These are phyloP conservation scores for Ramaria sp. DNA, from an alignment of 768 basidiomycete genomes.

Conservation along the genomic window DNA sequence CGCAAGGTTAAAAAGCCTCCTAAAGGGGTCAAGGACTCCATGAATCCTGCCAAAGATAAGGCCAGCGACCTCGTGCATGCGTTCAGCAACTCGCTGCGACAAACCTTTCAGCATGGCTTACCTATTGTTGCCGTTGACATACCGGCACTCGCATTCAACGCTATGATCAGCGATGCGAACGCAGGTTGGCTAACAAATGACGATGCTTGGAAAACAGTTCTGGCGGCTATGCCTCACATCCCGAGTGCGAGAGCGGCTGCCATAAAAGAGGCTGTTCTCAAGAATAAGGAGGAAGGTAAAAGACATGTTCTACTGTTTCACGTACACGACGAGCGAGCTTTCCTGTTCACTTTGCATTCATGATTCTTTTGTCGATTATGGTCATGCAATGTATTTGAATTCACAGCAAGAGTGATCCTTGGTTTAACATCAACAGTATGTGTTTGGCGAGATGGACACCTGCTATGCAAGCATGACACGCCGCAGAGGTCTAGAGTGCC, in stretches of 20 bases:
- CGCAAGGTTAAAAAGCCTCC: constrained; percentile 56
- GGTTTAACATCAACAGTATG: no score
- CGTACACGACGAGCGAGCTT: constrained; percentile 58
- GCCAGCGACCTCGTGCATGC: constrained; percentile 1
- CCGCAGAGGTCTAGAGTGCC: no score
- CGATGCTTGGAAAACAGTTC: constrained; percentile 57
- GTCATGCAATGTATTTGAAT: not conserved
- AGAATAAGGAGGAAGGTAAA: constrained; percentile 53
- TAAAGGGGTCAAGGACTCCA: constrained; percentile 6
- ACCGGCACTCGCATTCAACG: constrained; percentile 46
- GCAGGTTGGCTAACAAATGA: constrained; percentile 65
- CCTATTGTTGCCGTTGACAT: constrained; percentile 71
- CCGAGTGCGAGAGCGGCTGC: constrained; percentile 55
- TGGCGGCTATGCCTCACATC: constrained; percentile 42
- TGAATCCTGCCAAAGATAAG: constrained; percentile 8
- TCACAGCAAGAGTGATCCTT: no score
- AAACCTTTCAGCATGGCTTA: constrained; percentile 41
- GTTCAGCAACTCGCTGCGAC: constrained; percentile 41
- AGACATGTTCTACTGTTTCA: constrained; percentile 53
- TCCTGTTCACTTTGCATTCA: constrained; percentile 36
- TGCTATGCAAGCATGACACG: no score
- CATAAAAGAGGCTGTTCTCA: constrained; percentile 54
- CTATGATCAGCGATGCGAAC: constrained; percentile 36
- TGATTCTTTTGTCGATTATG: constrained; percentile 3
- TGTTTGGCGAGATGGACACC: no score